Evolutionary conservation across 169 alveolate species (phyloP).

Genomic region (Plasmodium inui): DNA sequence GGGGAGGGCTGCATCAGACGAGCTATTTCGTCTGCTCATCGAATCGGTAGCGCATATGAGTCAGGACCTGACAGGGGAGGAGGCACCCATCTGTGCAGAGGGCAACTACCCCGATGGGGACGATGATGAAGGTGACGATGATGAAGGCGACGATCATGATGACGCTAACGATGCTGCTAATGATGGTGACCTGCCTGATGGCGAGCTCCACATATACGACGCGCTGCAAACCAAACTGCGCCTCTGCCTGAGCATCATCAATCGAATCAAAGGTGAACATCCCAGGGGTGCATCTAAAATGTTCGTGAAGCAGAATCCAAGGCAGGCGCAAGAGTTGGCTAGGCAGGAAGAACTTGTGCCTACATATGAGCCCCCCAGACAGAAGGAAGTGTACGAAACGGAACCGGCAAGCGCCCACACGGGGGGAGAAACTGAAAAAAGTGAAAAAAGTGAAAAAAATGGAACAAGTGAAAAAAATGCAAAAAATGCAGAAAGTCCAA

Average conservation of each 20-base stretch:
- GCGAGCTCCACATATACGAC: not conserved
- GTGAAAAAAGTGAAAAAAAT: no score
- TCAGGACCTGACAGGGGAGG: not conserved
- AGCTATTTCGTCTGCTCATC: not conserved
- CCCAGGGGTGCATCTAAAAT: not conserved
- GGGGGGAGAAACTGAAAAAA: not conserved
- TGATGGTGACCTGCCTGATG: not conserved
- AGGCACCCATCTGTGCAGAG: not conserved
- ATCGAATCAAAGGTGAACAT: not conserved
- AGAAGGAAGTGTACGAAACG: constrained; percentile 6
- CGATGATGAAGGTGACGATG: no score
- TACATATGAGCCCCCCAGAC: not conserved
- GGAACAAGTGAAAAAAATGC: no score
- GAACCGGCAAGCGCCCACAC: not conserved
- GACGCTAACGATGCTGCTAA: not conserved
- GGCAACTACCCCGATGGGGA: not conserved
- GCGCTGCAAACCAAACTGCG: not conserved
- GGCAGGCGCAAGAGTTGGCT: not conserved
- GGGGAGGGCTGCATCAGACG: not conserved
- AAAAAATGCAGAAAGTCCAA: no score
- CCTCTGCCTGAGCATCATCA: not conserved
- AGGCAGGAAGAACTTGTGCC: not conserved
- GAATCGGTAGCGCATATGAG: not conserved
- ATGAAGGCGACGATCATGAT: no score
- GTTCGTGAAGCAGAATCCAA: not conserved